These are phyloP conservation scores for Ganoderma multipileum DNA, from an alignment of 1,284 basidiomycete species.

Conservation along the genomic window DNA sequence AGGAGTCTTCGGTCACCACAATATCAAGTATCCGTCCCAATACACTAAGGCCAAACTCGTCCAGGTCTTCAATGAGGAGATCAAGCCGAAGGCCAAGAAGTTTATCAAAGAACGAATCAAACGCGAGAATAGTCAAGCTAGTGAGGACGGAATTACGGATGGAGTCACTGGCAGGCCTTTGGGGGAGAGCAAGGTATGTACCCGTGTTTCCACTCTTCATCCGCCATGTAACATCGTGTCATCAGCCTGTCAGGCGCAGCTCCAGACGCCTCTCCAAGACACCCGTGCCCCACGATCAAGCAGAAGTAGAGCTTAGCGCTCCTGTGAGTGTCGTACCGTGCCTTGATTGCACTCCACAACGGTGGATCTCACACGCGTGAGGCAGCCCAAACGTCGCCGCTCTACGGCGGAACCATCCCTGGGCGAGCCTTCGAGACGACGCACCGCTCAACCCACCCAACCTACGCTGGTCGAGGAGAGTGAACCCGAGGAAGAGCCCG, in stretches of 20 bases:
- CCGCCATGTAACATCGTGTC: not conserved
- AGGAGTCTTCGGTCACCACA: conserved; percentile 84
- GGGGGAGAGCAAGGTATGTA: conserved; percentile 49
- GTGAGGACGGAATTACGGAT: conserved; percentile 81
- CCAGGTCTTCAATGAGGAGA: conserved; percentile 78
- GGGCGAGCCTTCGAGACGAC: conserved; percentile 55
- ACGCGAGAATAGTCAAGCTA: conserved; percentile 72
- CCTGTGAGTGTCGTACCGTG: conserved; percentile 55
- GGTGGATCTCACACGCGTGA: not conserved
- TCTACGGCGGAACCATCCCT: conserved; percentile 75
- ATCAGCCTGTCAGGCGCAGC: conserved; percentile 38
- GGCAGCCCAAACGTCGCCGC: conserved; percentile 55
- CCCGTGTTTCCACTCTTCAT: not conserved
- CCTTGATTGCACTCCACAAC: conserved; percentile 10
- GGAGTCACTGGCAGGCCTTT: conserved; percentile 76
- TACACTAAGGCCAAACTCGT: conserved; percentile 91
- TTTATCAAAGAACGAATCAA: conserved; percentile 72
- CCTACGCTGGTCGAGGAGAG: conserved; percentile 73
- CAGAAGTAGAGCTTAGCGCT: conserved; percentile 21
- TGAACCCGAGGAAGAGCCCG: conserved; percentile 74
- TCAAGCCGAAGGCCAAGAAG: conserved; percentile 68
- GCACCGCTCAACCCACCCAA: conserved; percentile 44
- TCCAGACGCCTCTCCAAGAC: conserved; percentile 47
- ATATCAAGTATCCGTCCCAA: conserved; percentile 76
- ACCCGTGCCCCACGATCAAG: conserved; percentile 31